Conservation (phyloP, 306 rosid genomes). For the Castanea sativa region DNA sequence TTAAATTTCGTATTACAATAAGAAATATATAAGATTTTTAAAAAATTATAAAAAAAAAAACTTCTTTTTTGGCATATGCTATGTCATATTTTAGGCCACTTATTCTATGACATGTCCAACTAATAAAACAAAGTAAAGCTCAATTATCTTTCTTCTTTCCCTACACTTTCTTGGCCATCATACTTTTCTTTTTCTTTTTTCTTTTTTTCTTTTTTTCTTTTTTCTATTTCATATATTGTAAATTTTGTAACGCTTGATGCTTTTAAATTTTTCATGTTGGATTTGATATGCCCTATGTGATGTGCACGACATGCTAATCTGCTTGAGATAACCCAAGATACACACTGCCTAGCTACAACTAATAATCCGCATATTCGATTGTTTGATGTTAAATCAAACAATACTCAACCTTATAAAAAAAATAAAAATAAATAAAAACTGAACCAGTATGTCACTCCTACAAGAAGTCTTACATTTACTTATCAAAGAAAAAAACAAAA, state of each 20-base stretch:
- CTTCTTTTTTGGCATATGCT: no score
- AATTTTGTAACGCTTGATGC: no score
- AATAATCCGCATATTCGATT: conserved; percentile 93
- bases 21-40: no score
- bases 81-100: no score
- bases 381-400: conserved; percentile 89
- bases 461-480: neutral
- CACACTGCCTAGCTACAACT: conserved; percentile 82
- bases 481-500: neutral
- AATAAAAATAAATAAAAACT: conserved; percentile 32
- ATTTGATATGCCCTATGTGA: no score
- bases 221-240: neutral
- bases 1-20: no score
- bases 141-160: neutral
- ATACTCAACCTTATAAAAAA: conserved; percentile 50
- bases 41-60: no score
- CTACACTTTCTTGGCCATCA: neutral
- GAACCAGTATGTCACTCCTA: conserved; percentile 65
- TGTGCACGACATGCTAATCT: no score
- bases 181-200: neutral
- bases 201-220: conserved; percentile 15
- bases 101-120: no score
- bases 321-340: conserved; percentile 62
- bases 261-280: no score
- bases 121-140: no score